Evolutionary conservation across 2,329 filamentous ascomycete genomes (phyloP).

Genomic region (Aspergillus sp.): DNA sequence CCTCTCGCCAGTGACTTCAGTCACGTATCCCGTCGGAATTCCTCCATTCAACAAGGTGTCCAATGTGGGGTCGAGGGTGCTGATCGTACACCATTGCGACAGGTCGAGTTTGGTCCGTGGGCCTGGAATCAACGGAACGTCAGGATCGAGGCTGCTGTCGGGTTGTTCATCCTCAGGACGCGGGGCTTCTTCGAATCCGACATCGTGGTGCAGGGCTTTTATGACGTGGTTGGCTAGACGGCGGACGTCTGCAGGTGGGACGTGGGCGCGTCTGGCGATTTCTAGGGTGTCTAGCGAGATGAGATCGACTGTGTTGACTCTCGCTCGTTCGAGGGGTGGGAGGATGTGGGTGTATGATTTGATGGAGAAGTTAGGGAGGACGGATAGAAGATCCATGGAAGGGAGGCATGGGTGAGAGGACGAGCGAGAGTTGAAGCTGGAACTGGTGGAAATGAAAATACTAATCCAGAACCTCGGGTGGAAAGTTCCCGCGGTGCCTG

Average conservation of each 20-base stretch:
- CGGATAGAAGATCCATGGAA: slow-evolving; percentile 69
- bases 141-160: slow-evolving; percentile 24
- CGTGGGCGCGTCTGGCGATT: slow-evolving; percentile 79
- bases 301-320: slow-evolving; percentile 78
- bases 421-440: background rate
- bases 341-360: slow-evolving; percentile 72
- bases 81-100: slow-evolving; percentile 62
- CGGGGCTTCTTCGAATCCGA: slow-evolving; percentile 41
- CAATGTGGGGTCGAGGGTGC: slow-evolving; percentile 73
- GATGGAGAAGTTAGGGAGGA: slow-evolving; percentile 77
- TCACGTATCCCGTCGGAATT: slow-evolving; percentile 75
- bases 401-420: slow-evolving; percentile 14
- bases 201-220: slow-evolving; percentile 64
- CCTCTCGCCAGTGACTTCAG: slow-evolving; percentile 91
- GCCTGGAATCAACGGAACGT: slow-evolving; percentile 19
- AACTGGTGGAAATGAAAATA: background rate
- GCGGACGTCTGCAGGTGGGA: slow-evolving; percentile 78
- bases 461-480: too few relatives aligned
- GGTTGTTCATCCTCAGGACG: slow-evolving; percentile 14
- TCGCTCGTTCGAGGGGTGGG: slow-evolving; percentile 74
- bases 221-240: slow-evolving; percentile 69
- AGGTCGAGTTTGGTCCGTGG: slow-evolving; percentile 32
- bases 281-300: slow-evolving; percentile 79
- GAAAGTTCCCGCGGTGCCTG: too few relatives aligned
- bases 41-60: slow-evolving; percentile 75